These are phyloP conservation scores for Lyophyllum atratum DNA, from an alignment of 768 basidiomycete species.

Conservation along the genomic window DNA sequence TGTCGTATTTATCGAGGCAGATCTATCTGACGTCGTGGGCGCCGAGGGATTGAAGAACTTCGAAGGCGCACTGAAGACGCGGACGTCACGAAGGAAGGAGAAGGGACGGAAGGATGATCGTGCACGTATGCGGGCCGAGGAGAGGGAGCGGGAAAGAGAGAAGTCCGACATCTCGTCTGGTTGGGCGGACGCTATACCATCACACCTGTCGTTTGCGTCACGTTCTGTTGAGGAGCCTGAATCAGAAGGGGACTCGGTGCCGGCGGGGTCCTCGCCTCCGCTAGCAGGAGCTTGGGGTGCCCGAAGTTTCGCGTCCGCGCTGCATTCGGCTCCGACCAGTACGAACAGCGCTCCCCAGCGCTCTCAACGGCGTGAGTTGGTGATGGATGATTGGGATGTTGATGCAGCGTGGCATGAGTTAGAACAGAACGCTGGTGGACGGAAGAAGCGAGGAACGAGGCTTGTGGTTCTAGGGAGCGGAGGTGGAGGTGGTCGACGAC, in stretches of 20 bases:
- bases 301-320: conserved; percentile 80
- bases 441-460: conserved; percentile 63
- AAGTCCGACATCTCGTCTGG: conserved; percentile 22
- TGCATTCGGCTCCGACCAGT: conserved; percentile 49
- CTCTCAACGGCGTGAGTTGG: conserved; percentile 31
- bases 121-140: conserved; percentile 78
- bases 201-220: conserved; percentile 21
- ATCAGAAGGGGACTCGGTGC: conserved; percentile 22
- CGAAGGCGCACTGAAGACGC: conserved; percentile 77
- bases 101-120: conserved; percentile 86
- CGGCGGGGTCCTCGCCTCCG: conserved; percentile 18
- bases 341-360: conserved; percentile 26
- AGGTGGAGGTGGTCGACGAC: conserved; percentile 55
- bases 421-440: conserved; percentile 55
- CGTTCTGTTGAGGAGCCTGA: conserved; percentile 25
- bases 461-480: conserved; percentile 75
- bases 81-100: conserved; percentile 74
- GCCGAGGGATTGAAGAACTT: conserved; percentile 77
- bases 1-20: conserved; percentile 91
- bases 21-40: conserved; percentile 79
- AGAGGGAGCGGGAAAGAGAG: conserved; percentile 66
- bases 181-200: conserved; percentile 14
- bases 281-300: conserved; percentile 72
- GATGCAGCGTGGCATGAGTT: conserved; percentile 83
- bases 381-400: conserved; percentile 73